Evolutionary conservation across 306 rosid species (phyloP), one percentile per base, ranked within the genome.

Genomic region (Mimosa pudica): DNA sequence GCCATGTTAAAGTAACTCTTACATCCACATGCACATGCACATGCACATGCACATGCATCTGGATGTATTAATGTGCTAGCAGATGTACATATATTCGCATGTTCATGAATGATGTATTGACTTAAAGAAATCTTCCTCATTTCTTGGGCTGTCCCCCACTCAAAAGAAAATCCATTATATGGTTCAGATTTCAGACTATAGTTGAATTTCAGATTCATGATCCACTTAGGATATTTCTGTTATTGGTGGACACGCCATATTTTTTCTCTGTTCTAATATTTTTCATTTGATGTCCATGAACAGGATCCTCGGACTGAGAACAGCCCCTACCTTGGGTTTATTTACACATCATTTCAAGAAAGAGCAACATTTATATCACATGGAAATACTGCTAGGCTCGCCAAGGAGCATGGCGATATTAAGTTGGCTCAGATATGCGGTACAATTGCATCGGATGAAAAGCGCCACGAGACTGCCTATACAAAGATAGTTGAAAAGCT

Each of bases 351-450:
- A 55, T 89, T 89, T 75, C 93, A 89, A 78, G 93, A 89, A 61
- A 87, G 93, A 75, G 93, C 93, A 57, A 89, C 93, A 61, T 87
- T 87, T 46, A 73, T 89, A 74, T 89, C 93, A 48, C 93, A 89
- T 84, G 93, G 93, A 71, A 89, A 89, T 82, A 87, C 93, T 17
- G 93, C 91, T 71, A 85, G 91, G 84, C 91, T 17, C 24, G 93
- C 93, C 68, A 89, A 86, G 84, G 87, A 87, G 33, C 60, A 76
- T 42, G 93, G 93, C 38, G 93, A 89, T 84, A 10, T 86, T 30
- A 89, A 86, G 70, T 80, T 89, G 80, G 93, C 93, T 61, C 93
- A 89, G 84, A 87, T 89, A 78, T 89, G 93, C 14, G 93, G 93
- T 60, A 87, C 81, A 51, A 89, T 89, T 64, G 93, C 93, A 1